Evolutionary conservation across 1,139 yeast genomes (phyloP).

Genomic region (Hansenula sp.): DNA sequence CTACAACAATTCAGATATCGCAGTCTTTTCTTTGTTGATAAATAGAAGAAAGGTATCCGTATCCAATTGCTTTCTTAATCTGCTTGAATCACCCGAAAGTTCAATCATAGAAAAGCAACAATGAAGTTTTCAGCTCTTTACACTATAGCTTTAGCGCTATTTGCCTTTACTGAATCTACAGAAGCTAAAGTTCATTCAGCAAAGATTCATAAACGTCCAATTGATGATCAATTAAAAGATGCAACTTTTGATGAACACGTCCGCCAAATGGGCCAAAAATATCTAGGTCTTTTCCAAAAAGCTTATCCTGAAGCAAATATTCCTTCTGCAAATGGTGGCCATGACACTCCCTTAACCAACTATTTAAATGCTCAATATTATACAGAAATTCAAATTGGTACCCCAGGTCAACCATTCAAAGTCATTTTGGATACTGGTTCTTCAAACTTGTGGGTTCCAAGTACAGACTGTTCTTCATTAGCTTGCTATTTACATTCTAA

Average conservation of each 20-base stretch:
- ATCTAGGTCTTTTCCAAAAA: constrained; percentile 51
- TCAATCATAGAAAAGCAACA: not conserved
- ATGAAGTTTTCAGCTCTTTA: constrained; percentile 62
- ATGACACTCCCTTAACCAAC: constrained; percentile 81
- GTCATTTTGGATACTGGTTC: constrained; percentile 94
- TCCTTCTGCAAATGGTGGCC: constrained; percentile 41
- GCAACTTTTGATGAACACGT: constrained; percentile 60
- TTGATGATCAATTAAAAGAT: constrained; percentile 58
- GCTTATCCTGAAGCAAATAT: constrained; percentile 35
- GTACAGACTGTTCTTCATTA: constrained; percentile 80
- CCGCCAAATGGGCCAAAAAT: constrained; percentile 68
- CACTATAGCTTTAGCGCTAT: constrained; percentile 57
- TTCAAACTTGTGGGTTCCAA: constrained; percentile 95
- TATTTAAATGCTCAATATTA: constrained; percentile 93
- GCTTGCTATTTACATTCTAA: constrained; percentile 93
- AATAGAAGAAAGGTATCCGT: too few species aligned
- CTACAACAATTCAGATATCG: too few species aligned
- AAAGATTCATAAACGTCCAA: constrained; percentile 58
- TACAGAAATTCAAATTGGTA: constrained; percentile 84
- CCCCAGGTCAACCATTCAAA: constrained; percentile 90
- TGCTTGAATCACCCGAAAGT: not conserved
- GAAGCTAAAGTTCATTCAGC: constrained; percentile 64
- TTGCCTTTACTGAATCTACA: constrained; percentile 47
- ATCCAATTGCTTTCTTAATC: not conserved
- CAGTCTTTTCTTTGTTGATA: too few species aligned